Evolutionary conservation across 2,329 filamentous ascomycete species (phyloP).

Genomic region (Beauveria asiatica): DNA sequence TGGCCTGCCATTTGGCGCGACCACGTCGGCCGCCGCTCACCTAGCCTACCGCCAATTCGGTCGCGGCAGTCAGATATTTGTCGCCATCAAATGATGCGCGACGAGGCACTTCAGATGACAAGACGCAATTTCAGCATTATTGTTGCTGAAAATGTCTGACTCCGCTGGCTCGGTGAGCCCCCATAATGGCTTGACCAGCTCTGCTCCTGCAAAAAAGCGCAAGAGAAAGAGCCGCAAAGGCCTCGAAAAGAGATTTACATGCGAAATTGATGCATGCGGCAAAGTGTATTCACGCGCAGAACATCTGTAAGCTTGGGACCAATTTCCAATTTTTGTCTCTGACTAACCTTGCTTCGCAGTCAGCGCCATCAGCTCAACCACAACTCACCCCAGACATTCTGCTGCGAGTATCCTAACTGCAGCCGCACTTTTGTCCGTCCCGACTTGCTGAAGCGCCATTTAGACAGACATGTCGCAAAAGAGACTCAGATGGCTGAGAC

Average conservation of each 20-base stretch:
- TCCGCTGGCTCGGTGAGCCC: constrained; percentile 47
- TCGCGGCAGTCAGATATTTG: not conserved
- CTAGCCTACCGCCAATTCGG: not conserved
- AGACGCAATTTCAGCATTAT: constrained; percentile 12
- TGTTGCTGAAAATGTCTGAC: constrained; percentile 33
- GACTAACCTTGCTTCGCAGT: constrained; percentile 27
- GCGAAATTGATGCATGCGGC: constrained; percentile 76
- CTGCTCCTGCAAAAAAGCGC: constrained; percentile 30
- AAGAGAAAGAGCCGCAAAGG: constrained; percentile 67
- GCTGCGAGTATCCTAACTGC: constrained; percentile 87
- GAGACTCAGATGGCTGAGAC: constrained; percentile 48
- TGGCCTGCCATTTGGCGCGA: not conserved
- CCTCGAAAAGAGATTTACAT: constrained; percentile 74
- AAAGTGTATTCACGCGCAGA: constrained; percentile 96
- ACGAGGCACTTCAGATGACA: not conserved
- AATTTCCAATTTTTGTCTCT: constrained; percentile 12
- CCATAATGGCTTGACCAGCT: constrained; percentile 23
- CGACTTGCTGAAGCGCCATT: constrained; percentile 80
- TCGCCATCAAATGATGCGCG: not conserved
- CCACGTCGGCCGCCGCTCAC: not conserved
- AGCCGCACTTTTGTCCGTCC: constrained; percentile 85
- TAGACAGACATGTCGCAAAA: constrained; percentile 71
- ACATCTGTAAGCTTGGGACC: constrained; percentile 61
- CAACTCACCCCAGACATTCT: constrained; percentile 89
- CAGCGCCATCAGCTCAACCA: constrained; percentile 94